Conservation (phyloP, 345 rosid genomes). For the Orychophragmus violaceus region DNA sequence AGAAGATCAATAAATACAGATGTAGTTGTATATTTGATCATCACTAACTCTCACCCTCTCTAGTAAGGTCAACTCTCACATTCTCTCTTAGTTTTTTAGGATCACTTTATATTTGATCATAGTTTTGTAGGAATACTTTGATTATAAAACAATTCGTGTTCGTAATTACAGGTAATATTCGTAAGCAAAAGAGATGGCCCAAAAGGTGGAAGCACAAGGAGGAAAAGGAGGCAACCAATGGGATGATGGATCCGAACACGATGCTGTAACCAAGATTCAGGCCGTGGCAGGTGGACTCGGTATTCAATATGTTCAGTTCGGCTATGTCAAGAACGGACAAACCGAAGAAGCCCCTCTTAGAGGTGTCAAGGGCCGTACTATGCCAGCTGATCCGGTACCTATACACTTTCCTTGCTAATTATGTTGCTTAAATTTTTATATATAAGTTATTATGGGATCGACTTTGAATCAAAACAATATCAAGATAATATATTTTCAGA, state of each 20-base stretch:
- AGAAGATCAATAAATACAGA: not conserved
- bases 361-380: slow-evolving; percentile 4
- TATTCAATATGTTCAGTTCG: slow-evolving; percentile 8
- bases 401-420: not conserved
- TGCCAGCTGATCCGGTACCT: not conserved
- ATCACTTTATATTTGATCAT: not conserved
- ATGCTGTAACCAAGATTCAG: slow-evolving; percentile 9
- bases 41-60: not conserved
- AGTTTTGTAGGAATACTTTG: not conserved
- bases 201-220: not conserved
- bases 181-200: not conserved
- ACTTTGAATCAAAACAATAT: not conserved
- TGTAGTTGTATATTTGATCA: not conserved
- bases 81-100: not conserved
- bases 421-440: not conserved
- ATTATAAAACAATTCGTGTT: not conserved
- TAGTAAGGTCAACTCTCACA: not conserved
- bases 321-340: slow-evolving; percentile 11
- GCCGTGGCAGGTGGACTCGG: not conserved
- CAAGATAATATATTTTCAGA: not conserved
- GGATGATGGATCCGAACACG: slow-evolving; percentile 9
- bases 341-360: not conserved
- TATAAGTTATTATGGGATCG: not conserved
- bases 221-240: not conserved
- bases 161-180: not conserved